Percentiles rank a stretch among this genome's conserved stretches.
Evolutionary conservation across 768 basidiomycete species (phyloP).

Genomic region (Strobilomyces confusus): DNA sequence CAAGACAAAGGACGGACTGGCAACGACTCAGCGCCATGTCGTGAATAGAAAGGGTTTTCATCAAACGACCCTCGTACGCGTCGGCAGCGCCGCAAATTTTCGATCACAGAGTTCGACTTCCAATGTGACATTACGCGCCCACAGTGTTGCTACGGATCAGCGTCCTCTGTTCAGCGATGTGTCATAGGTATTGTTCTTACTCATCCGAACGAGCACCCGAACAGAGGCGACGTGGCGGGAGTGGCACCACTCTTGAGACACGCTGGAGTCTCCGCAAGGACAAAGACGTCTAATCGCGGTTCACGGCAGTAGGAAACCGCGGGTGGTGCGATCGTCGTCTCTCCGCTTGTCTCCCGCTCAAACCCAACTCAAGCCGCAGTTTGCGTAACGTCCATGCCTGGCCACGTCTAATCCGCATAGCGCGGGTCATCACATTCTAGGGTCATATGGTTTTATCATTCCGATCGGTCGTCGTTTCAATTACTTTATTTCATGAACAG

Average conservation of each 20-base stretch:
- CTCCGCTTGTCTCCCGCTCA: background rate
- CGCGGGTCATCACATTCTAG: background rate
- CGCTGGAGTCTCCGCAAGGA: background rate
- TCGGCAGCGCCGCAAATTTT: background rate
- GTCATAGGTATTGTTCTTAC: background rate
- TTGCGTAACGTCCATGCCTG: background rate
- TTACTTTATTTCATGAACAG: background rate
- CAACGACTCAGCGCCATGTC: background rate
- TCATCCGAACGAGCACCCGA: background rate
- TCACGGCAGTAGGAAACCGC: background rate
- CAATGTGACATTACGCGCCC: background rate
- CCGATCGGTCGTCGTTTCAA: background rate
- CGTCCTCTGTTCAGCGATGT: background rate
- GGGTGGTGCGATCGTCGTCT: background rate
- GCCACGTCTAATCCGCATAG: slow-evolving; percentile 4
- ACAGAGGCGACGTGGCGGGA: background rate
- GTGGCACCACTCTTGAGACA: background rate
- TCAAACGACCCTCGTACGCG: background rate
- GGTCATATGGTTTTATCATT: background rate
- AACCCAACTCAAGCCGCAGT: background rate
- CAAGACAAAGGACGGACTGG: background rate
- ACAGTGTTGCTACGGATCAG: background rate
- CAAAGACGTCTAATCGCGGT: background rate
- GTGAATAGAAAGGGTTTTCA: background rate
- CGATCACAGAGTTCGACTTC: background rate